Evolutionary conservation across 2,329 filamentous ascomycete genomes (phyloP), one percentile per base, ranked within the genome.

Genomic region (Penicillium sp.): DNA sequence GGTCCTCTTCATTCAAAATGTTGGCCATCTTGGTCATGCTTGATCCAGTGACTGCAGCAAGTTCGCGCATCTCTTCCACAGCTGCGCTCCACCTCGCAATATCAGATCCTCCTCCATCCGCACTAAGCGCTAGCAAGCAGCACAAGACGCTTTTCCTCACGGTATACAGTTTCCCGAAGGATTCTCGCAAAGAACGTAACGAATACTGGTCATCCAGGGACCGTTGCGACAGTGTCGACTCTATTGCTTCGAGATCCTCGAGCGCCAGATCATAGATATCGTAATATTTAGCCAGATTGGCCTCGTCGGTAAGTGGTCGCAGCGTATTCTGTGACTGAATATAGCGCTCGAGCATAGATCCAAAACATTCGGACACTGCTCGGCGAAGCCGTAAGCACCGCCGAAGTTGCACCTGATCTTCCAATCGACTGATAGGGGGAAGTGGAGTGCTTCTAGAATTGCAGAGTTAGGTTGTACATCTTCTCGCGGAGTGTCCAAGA

Each of bases 361-460:
- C 83, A 61, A 96, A 86, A 60, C 87, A 87, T 49, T 83, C 83
- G 54, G 87, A 87, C 6, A 98, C 81, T n/a, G 85, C 86, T 62
- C 88, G 88, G 60, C 95, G 89, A 39, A 99, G 80, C 62, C 91
- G 86, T 61, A 88, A 80, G 71, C 95, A 99, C 70, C 92, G 88
- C 66, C 92, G 85, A 7, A 83, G 85, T 72, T 96, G 90, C 44
- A 87, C 87, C 60, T 87, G 87, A 66, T 96, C 92, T 73, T 99
- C 95, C 35, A 99, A 82, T 47, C 94, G 87, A 65, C 90, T 96
- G 60, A 97, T 89, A n/a, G 95, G 95, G 6, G 95, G 94, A 37
- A 98, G 78, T 24, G 93, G 94, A 16, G 87, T 89, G 81, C 91
- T 96, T 78, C 91, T 96, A 69, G 55, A 31, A 41, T 59, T 46